Percentiles rank a stretch among this genome's conserved stretches.
These are phyloP conservation scores for Candida piceae DNA, from an alignment of 805 yeast genomes.

Conservation along the genomic window DNA sequence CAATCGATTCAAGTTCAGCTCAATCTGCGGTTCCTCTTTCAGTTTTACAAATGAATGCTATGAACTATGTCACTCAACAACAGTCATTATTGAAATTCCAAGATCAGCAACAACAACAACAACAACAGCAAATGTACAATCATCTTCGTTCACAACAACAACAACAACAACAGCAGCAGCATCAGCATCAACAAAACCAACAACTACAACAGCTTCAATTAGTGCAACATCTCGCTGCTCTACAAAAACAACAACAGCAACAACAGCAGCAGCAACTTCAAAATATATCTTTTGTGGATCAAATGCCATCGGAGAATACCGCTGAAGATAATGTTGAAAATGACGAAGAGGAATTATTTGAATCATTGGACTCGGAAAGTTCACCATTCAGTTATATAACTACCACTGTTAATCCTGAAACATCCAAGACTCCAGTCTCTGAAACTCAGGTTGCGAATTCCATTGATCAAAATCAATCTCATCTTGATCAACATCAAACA, in stretches of 20 bases:
- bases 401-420: no score
- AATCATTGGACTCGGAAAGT: constrained; percentile 22
- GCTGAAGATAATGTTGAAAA: no score
- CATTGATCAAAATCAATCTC: no score
- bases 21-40: no score
- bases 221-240: constrained; percentile 4
- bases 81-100: neutral
- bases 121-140: constrained; percentile 1
- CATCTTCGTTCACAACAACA: constrained; percentile 4
- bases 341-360: constrained; percentile 6
- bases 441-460: no score
- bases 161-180: constrained; percentile 1
- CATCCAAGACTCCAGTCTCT: no score
- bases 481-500: no score
- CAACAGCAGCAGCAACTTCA: neutral
- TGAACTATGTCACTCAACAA: neutral
- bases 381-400: constrained; percentile 14
- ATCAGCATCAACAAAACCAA: neutral
- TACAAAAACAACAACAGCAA: constrained; percentile 1
- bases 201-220: constrained; percentile 1
- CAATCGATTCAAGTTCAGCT: constrained; percentile 16
- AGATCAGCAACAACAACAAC: constrained; percentile 3
- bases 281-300: no score
- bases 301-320: no score
- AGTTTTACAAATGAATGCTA: no score